Evolutionary conservation across 177 flowering plant genomes (phyloP).

Genomic region (Vitis hybrid): DNA sequence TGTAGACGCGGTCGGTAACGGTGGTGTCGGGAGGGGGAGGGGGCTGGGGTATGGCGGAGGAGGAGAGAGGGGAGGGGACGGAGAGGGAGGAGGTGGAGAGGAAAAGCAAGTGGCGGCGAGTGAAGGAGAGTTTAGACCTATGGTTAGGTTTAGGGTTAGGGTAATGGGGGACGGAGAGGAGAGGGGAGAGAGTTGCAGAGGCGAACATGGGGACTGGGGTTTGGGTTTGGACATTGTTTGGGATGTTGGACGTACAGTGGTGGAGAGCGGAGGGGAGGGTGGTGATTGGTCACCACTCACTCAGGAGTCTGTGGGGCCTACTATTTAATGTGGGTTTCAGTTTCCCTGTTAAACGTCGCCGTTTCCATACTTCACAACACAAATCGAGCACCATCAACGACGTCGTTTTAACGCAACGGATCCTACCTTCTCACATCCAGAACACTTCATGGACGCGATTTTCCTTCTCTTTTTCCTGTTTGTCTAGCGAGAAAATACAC

Average conservation of each 20-base stretch:
- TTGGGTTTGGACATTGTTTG: background rate
- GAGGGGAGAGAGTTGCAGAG: conserved; percentile 17
- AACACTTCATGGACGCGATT: too few species aligned
- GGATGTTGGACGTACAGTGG: background rate
- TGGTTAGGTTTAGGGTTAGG: conserved; percentile 27
- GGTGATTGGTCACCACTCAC: too few species aligned
- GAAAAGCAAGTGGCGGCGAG: conserved; percentile 30
- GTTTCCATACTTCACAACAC: too few species aligned
- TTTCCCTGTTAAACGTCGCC: too few species aligned
- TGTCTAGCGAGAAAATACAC: too few species aligned
- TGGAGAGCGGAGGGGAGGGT: too few species aligned
- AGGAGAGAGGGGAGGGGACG: conserved; percentile 18
- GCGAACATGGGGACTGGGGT: background rate
- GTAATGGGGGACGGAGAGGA: conserved; percentile 11
- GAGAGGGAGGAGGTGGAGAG: conserved; percentile 27
- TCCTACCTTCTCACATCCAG: too few species aligned
- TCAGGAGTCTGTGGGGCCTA: too few species aligned
- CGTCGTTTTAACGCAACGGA: too few species aligned
- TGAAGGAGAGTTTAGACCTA: conserved; percentile 33
- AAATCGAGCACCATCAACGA: too few species aligned
- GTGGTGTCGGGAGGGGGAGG: conserved; percentile 62
- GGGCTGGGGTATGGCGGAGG: conserved; percentile 21
- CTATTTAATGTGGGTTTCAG: too few species aligned
- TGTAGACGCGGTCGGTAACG: conserved; percentile 82
- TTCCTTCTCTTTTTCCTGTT: too few species aligned